Conservation (phyloP, 2,329 filamentous ascomycete species). For the Trichoderma koningii region DNA sequence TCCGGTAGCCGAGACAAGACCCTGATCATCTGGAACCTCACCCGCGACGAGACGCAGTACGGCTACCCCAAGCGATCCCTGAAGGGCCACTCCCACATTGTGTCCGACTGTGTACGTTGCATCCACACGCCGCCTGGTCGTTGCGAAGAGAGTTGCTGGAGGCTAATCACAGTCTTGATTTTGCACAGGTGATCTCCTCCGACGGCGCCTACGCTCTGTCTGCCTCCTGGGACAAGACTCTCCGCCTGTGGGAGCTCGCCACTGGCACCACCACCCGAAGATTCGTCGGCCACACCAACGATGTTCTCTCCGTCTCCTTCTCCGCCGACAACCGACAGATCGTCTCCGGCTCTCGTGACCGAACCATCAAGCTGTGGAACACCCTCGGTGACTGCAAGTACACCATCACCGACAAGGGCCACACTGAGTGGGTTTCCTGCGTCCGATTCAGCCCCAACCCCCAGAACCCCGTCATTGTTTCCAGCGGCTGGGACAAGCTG, state of each 20-base stretch:
- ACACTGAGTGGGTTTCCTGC: slow-evolving; percentile 99
- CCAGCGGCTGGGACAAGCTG: slow-evolving; percentile 98
- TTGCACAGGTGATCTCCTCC: slow-evolving; percentile 87
- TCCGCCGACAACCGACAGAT: slow-evolving; percentile 99
- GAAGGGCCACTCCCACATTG: slow-evolving; percentile 98
- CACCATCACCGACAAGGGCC: slow-evolving; percentile 99
- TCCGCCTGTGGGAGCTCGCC: slow-evolving; percentile 98
- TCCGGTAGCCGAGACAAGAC: slow-evolving; percentile 97
- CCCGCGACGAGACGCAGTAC: slow-evolving; percentile 96
- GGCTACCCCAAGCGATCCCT: slow-evolving; percentile 99
- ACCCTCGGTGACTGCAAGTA: slow-evolving; percentile 99
- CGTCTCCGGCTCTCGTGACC: slow-evolving; percentile 96
- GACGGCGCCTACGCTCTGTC: slow-evolving; percentile 99
- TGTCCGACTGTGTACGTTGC: slow-evolving; percentile 96
- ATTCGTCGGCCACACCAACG: slow-evolving; percentile 99
- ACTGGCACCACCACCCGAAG: slow-evolving; percentile 96
- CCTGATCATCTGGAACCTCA: slow-evolving; percentile 99
- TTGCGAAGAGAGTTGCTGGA: neutral
- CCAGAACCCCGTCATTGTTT: slow-evolving; percentile 99
- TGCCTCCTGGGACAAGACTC: slow-evolving; percentile 99
- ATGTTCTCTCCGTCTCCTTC: slow-evolving; percentile 99
- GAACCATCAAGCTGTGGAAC: slow-evolving; percentile 99
- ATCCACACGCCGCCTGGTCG: neutral
- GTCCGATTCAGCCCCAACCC: slow-evolving; percentile 99
- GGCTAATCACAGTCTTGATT: slow-evolving; percentile 34